Base-by-base conservation (phyloP, 495 filamentous ascomycete genomes). In the Talaromyces liani region DNA sequence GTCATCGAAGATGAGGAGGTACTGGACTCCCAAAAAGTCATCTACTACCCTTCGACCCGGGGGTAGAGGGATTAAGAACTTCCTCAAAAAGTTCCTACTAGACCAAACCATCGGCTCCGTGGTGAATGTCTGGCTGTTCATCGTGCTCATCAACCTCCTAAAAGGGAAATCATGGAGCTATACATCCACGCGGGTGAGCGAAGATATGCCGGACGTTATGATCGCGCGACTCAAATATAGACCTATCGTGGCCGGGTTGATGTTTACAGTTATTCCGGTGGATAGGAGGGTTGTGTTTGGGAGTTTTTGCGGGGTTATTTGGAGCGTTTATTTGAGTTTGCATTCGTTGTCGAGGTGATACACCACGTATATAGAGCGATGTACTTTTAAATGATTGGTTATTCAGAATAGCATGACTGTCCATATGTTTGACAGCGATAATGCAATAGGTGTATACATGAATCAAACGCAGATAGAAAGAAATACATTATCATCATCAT, bases 321-420 rank as follows among this genome's bases (percentile, higher is more conserved):
- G 94, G 94, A 90, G 90, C 1, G 73, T 96, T 57, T 97, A 92
- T 77, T 77, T 97, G 72, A 93, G 91, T 69, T 72, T 94, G 66
- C 74, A 87, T 66, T 80, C 86, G 76, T 34, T 57, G 2, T 63
- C 55, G 25, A 49, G 60, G 31, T 63, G 18, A 57, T 20, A 36
- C 29, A n/a, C 27, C 22, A 20, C 20, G 7, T 49, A 6, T 1
- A 22, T 36, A 10, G 14, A 4, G 16, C 41, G 16, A 18, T 49
- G 16, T 49, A 18, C 18, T 49, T 49, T 49, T 49, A 18, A 7
- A 49, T 7, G n/a, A 20, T 20, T 20, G 7, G n/a, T 18, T 20
- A 49, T 18, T 47, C n/a, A 7, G 14, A 18, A 47, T 18, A 47
- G 9, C 22, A 24, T 24, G 22, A 6, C 6, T 18, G n/a, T n/a